A percentile compares a stretch with the other conserved stretches of the same genome.
These are phyloP conservation scores for Aspergillus sp. DNA, from an alignment of 2,329 filamentous ascomycete species.

Conservation along the genomic window DNA sequence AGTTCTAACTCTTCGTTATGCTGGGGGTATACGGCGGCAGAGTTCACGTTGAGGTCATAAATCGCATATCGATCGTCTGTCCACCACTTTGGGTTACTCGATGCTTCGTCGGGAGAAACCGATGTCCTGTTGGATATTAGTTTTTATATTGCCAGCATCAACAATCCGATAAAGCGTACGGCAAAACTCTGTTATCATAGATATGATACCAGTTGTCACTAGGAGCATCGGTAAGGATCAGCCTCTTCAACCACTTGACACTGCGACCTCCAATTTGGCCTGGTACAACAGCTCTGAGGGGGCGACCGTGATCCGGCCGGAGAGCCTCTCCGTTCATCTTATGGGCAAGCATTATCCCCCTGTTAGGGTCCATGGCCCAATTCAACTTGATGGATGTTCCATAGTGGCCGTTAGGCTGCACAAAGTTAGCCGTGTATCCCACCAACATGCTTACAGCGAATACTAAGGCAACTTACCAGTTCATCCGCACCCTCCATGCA, in stretches of 20 bases:
- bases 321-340: slow-evolving; percentile 84
- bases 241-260: slow-evolving; percentile 83
- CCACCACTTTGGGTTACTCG: slow-evolving; percentile 70
- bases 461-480: slow-evolving; percentile 40
- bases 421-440: slow-evolving; percentile 2
- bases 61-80: slow-evolving; percentile 86
- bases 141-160: neutral
- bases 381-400: slow-evolving; percentile 82
- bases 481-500: slow-evolving; percentile 90
- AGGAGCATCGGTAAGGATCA: slow-evolving; percentile 69
- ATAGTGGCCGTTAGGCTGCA: slow-evolving; percentile 73
- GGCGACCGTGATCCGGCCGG: slow-evolving; percentile 77
- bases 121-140: slow-evolving; percentile 50
- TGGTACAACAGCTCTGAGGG: slow-evolving; percentile 73
- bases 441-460: too few relatives aligned
- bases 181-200: slow-evolving; percentile 84
- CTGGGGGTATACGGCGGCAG: slow-evolving; percentile 69
- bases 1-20: slow-evolving; percentile 64
- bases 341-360: slow-evolving; percentile 79
- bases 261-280: slow-evolving; percentile 88
- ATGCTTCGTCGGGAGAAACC: slow-evolving; percentile 73
- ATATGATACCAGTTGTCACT: slow-evolving; percentile 96
- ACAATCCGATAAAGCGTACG: slow-evolving; percentile 36
- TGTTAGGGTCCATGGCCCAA: slow-evolving; percentile 77
- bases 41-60: slow-evolving; percentile 85